phyloP scores from a whole-genome alignment of 805 yeast species.

The Sungouiella blattae region DNA sequence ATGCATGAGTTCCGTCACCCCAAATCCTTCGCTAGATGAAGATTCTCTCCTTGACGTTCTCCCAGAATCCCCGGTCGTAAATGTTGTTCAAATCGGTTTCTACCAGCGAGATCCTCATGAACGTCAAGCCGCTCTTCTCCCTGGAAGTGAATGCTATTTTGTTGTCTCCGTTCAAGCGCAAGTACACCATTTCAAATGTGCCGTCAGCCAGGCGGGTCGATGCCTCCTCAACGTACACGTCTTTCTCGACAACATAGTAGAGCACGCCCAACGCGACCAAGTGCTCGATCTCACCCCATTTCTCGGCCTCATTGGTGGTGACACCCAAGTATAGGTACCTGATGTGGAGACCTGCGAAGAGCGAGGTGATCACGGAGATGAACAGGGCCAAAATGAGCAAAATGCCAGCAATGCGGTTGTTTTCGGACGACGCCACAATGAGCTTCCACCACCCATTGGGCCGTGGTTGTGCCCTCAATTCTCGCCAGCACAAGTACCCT shows the following conservation, averaged over 20 bases:
- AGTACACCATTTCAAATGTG: conserved; percentile 19
- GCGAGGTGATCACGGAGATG: conserved; percentile 39
- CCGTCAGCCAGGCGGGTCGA: conserved; percentile 7
- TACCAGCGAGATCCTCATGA: conserved; percentile 21
- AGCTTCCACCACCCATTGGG: conserved; percentile 17
- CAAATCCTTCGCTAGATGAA: not conserved
- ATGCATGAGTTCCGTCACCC: not conserved
- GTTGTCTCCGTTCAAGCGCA: conserved; percentile 27
- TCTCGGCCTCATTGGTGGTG: conserved; percentile 70
- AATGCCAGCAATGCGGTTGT: conserved; percentile 39
- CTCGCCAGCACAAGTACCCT: conserved; percentile 28
- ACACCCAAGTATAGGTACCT: conserved; percentile 58
- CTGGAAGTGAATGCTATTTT: conserved; percentile 16
- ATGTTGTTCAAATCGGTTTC: conserved; percentile 37
- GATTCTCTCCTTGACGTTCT: conserved; percentile 33
- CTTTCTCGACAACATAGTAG: conserved; percentile 8
- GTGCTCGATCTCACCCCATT: conserved; percentile 62
- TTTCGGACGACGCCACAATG: conserved; percentile 23
- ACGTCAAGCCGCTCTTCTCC: conserved; percentile 7
- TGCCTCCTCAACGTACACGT: conserved; percentile 21
- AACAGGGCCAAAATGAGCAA: conserved; percentile 43
- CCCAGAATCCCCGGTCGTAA: conserved; percentile 48
- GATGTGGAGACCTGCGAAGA: conserved; percentile 36
- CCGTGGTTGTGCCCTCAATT: conserved; percentile 11
- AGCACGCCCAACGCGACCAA: conserved; percentile 14